Conservation (phyloP, 352 stramenopile species). For the Phytopythium montanum region DNA sequence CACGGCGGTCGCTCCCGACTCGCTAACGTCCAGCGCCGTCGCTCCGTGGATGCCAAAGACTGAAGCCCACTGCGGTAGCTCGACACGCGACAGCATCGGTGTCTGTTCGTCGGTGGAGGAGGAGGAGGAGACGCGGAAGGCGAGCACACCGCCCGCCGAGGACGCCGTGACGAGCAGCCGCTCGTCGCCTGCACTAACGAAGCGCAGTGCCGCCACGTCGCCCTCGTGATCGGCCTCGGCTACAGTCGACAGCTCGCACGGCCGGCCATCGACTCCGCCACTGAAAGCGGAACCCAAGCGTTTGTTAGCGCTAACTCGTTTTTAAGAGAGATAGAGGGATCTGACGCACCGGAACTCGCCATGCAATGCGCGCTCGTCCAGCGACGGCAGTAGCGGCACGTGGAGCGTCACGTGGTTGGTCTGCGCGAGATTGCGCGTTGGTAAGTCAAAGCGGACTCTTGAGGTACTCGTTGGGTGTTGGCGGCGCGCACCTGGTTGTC, state of each 20-base stretch:
- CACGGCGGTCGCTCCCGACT: conserved; percentile 42
- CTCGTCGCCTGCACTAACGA: conserved; percentile 34
- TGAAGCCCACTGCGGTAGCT: conserved; percentile 58
- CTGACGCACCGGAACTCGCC: conserved; percentile 38
- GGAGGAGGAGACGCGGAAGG: conserved; percentile 30
- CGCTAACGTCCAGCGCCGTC: conserved; percentile 59
- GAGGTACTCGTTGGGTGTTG: background rate
- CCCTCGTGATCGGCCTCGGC: conserved; percentile 41
- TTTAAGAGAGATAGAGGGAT: background rate
- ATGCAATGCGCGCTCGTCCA: conserved; percentile 40
- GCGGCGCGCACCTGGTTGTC: conserved; percentile 36
- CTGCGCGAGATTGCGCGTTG: conserved; percentile 11
- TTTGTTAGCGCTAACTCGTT: too few relatives aligned
- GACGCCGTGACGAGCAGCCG: conserved; percentile 64
- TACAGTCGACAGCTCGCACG: conserved; percentile 40
- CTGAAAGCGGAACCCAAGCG: background rate
- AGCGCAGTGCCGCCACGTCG: conserved; percentile 63
- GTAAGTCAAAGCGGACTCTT: too few relatives aligned
- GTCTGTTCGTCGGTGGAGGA: conserved; percentile 6
- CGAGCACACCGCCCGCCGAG: conserved; percentile 44
- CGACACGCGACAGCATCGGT: conserved; percentile 11
- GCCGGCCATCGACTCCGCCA: background rate
- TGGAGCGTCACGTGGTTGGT: conserved; percentile 51
- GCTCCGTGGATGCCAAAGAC: conserved; percentile 36
- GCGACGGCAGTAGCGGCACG: conserved; percentile 37